Percentiles rank a stretch among this genome's conserved stretches.
phyloP scores from a whole-genome alignment of 441 rosid genomes.

The Adansonia rubrostipa region DNA sequence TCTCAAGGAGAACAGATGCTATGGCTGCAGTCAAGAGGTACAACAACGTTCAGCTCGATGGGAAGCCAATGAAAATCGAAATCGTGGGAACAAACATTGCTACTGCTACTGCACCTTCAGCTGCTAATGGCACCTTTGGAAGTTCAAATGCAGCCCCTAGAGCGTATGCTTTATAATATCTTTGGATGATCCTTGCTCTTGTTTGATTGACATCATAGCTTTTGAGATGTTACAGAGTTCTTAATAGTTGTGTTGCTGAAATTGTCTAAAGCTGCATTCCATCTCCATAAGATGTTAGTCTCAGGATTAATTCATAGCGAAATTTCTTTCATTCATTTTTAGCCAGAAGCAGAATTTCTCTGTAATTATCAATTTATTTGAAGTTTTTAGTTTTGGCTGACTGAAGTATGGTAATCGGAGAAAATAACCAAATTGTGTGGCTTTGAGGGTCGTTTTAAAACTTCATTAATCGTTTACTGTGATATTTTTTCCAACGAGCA shows the following conservation, averaged over 20 bases:
- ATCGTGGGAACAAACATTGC: conserved; percentile 71
- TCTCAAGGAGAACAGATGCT: conserved; percentile 70
- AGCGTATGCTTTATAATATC: conserved; percentile 53
- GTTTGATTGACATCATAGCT: neutral
- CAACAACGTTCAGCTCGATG: conserved; percentile 90
- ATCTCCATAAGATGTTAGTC: neutral
- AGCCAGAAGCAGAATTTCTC: conserved; percentile 5
- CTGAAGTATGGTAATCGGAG: neutral
- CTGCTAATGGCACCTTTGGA: conserved; percentile 47
- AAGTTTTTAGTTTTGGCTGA: neutral
- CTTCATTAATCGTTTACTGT: neutral
- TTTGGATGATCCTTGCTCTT: neutral
- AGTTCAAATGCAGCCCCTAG: conserved; percentile 57
- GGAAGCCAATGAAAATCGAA: conserved; percentile 95
- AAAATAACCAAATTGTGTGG: neutral
- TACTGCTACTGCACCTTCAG: conserved; percentile 48
- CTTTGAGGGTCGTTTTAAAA: neutral
- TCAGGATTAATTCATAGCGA: neutral
- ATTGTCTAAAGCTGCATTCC: neutral
- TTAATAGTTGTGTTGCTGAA: neutral
- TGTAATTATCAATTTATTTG: neutral
- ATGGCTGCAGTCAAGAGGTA: conserved; percentile 84
- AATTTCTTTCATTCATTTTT: neutral
- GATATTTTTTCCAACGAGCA: neutral
- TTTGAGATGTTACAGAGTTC: neutral